Conservation (phyloP, 192 early-diverging fungal genomes). For the Jimgerdemannia flammicorona region DNA sequence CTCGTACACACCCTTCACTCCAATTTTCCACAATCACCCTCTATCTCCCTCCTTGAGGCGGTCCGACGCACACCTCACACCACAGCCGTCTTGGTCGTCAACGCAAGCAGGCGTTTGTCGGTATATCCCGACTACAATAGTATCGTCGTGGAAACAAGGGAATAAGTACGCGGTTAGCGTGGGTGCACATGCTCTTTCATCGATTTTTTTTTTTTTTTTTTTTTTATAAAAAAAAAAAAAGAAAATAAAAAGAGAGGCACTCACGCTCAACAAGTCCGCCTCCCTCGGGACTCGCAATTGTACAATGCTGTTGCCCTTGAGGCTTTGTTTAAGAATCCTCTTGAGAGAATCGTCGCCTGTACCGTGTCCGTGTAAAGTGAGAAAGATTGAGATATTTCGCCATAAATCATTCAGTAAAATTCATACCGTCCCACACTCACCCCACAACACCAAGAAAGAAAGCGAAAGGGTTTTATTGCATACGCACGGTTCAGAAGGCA, state of each 20-base stretch:
- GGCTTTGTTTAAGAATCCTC: constrained; percentile 26
- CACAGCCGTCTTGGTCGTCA: constrained; percentile 18
- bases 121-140: constrained; percentile 31
- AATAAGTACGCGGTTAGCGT: not conserved
- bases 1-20: too few species aligned
- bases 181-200: too few species aligned
- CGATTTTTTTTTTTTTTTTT: too few species aligned
- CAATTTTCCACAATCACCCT: not conserved
- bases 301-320: constrained; percentile 24
- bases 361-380: not conserved
- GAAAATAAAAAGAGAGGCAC: not conserved
- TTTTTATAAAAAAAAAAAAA: not conserved
- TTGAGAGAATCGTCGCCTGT: constrained; percentile 36
- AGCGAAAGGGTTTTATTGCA: too few species aligned
- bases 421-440: too few species aligned
- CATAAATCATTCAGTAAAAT: not conserved
- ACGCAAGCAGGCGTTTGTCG: constrained; percentile 29
- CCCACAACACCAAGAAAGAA: too few species aligned
- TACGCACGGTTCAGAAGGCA: constrained; percentile 35
- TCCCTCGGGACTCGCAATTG: constrained; percentile 33
- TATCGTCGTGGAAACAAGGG: not conserved
- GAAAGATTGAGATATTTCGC: too few species aligned
- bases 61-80: not conserved
- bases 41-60: not conserved
- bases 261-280: constrained; percentile 33